phyloP scores from a whole-genome alignment of 2,329 filamentous ascomycete species.

The Cercospora zeina region DNA sequence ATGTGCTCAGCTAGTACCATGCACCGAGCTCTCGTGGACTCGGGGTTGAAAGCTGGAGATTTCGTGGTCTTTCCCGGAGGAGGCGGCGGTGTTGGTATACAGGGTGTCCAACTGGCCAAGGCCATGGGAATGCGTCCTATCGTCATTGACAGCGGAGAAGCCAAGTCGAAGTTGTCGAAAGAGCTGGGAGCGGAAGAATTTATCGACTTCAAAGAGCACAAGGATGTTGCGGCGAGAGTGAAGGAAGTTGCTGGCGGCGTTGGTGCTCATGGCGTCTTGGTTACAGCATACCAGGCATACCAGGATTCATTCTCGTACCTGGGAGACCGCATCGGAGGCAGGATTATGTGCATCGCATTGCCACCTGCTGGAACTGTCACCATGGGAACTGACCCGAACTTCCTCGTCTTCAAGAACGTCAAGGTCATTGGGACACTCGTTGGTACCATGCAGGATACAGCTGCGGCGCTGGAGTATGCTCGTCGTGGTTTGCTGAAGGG shows the following conservation, averaged over 20 bases:
- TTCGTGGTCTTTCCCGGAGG: conserved; percentile 60
- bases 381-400: conserved; percentile 40
- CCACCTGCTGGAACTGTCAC: conserved; percentile 42
- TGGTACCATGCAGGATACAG: conserved; percentile 51
- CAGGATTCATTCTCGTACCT: conserved; percentile 47
- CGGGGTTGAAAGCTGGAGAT: conserved; percentile 52
- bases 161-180: conserved; percentile 50
- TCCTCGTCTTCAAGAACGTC: conserved; percentile 42
- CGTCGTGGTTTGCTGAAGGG: conserved; percentile 52
- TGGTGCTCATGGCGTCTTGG: conserved; percentile 49
- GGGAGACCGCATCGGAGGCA: conserved; percentile 51
- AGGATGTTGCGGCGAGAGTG: conserved; percentile 46
- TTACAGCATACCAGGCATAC: conserved; percentile 43
- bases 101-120: conserved; percentile 50
- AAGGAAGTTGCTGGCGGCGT: conserved; percentile 50
- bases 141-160: conserved; percentile 55
- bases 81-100: conserved; percentile 58
- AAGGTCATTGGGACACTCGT: conserved; percentile 46
- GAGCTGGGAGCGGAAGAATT: conserved; percentile 58
- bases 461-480: conserved; percentile 52
- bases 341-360: conserved; percentile 53
- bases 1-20: conserved; percentile 62
- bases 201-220: conserved; percentile 55
- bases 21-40: conserved; percentile 57
- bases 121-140: conserved; percentile 60